phyloP scores from a whole-genome alignment of 768 basidiomycete species.

The Lentinula detonsa region DNA sequence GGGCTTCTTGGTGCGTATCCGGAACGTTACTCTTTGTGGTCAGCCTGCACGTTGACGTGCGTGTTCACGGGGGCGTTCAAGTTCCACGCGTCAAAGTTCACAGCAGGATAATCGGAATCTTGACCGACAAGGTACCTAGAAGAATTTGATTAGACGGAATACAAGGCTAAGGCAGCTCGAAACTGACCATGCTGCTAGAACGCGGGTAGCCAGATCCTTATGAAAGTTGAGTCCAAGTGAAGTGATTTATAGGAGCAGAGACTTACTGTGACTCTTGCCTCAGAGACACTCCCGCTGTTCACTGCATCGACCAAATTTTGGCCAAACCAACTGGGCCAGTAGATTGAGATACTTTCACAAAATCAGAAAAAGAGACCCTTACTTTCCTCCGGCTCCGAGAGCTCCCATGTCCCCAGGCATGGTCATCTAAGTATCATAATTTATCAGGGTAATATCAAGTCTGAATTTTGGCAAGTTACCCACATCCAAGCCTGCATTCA shows the following conservation, averaged over 20 bases:
- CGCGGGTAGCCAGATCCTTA: constrained; percentile 65
- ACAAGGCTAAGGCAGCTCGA: background rate
- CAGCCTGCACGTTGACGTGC: constrained; percentile 51
- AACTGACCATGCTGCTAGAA: constrained; percentile 56
- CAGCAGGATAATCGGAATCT: constrained; percentile 48
- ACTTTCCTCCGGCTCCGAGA: constrained; percentile 19
- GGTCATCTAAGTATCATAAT: constrained; percentile 44
- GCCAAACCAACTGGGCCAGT: constrained; percentile 47
- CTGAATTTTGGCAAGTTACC: constrained; percentile 10
- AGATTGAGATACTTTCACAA: background rate
- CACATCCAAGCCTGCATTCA: constrained; percentile 59
- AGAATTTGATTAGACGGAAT: background rate
- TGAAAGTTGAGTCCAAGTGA: background rate
- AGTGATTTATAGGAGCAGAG: constrained; percentile 9
- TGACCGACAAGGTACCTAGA: constrained; percentile 42
- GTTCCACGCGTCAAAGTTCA: constrained; percentile 53
- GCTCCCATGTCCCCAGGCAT: constrained; percentile 59
- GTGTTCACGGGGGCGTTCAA: constrained; percentile 27
- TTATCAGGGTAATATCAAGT: background rate
- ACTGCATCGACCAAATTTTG: constrained; percentile 52
- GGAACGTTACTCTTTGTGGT: constrained; percentile 40
- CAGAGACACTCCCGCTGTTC: constrained; percentile 50
- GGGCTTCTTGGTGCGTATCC: background rate
- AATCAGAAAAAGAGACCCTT: background rate
- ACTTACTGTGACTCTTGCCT: constrained; percentile 51